Evolutionary conservation across 2,329 filamentous ascomycete species (phyloP).

Genomic region (Diaporthe batatas): DNA sequence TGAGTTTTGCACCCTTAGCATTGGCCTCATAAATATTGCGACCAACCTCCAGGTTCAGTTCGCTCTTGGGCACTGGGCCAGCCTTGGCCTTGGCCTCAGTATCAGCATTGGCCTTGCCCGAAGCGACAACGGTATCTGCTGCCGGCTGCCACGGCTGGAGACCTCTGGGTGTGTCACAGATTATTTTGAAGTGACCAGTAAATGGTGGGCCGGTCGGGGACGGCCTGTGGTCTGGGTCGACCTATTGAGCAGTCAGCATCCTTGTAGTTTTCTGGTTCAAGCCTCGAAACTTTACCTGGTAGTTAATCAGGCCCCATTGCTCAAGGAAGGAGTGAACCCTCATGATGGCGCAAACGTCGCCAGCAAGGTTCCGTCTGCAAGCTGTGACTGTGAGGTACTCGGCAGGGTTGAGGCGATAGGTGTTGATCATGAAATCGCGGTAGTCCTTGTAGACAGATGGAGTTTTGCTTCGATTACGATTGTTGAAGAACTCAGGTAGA

Average conservation of each 20-base stretch:
- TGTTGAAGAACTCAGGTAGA: constrained; percentile 98
- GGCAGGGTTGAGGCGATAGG: constrained; percentile 93
- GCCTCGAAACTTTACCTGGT: constrained; percentile 77
- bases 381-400: constrained; percentile 98
- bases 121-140: constrained; percentile 76
- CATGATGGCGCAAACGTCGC: constrained; percentile 99
- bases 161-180: constrained; percentile 93
- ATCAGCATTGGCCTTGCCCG: constrained; percentile 71
- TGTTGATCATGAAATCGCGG: constrained; percentile 99
- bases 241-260: constrained; percentile 65
- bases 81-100: constrained; percentile 82
- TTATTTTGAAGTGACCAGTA: constrained; percentile 96
- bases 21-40: constrained; percentile 96
- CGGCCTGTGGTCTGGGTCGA: constrained; percentile 94
- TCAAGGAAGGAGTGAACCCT: constrained; percentile 97
- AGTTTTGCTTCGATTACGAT: constrained; percentile 97
- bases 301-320: constrained; percentile 99
- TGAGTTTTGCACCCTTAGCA: constrained; percentile 81
- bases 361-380: constrained; percentile 92
- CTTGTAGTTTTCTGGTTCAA: neutral
- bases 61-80: constrained; percentile 77
- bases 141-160: constrained; percentile 96
- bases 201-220: constrained; percentile 97
- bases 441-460: constrained; percentile 98
- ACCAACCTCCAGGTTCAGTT: constrained; percentile 91